phyloP scores from a whole-genome alignment of 192 early-diverging fungal genomes.

The Rhizoclosmatium globosum region DNA sequence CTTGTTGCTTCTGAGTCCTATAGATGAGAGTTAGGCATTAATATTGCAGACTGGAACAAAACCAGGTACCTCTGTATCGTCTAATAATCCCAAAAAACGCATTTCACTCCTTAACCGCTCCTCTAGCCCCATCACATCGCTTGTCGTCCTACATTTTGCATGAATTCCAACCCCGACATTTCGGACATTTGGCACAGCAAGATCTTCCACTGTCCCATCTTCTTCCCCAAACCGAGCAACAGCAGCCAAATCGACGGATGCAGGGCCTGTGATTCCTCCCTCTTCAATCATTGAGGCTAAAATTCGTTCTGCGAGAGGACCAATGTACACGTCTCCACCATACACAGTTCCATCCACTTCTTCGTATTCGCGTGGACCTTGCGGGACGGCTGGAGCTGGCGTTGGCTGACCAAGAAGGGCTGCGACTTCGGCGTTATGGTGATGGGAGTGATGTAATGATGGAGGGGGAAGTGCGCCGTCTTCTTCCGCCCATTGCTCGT shows the following conservation, averaged over 20 bases:
- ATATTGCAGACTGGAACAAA: slow-evolving; percentile 1
- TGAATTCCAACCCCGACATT: neutral
- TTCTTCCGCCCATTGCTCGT: slow-evolving; percentile 65
- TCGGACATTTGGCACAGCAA: slow-evolving; percentile 14
- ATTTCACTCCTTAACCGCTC: slow-evolving; percentile 85
- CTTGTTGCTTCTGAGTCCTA: neutral
- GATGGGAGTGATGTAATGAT: slow-evolving; percentile 43
- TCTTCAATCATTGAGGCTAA: slow-evolving; percentile 71
- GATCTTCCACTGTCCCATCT: slow-evolving; percentile 42
- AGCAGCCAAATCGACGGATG: neutral
- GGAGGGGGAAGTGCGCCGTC: slow-evolving; percentile 44
- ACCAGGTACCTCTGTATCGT: slow-evolving; percentile 65
- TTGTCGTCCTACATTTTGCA: slow-evolving; percentile 30
- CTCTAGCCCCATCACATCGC: slow-evolving; percentile 75
- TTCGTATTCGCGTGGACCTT: slow-evolving; percentile 36
- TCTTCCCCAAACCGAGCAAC: slow-evolving; percentile 18
- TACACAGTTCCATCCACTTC: slow-evolving; percentile 47
- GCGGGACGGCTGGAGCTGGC: neutral
- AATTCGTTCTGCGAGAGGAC: slow-evolving; percentile 83
- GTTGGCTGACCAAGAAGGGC: slow-evolving; percentile 53
- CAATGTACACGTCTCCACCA: slow-evolving; percentile 68
- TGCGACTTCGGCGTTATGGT: slow-evolving; percentile 69
- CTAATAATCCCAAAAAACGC: slow-evolving; percentile 81
- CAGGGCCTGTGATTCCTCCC: slow-evolving; percentile 42
- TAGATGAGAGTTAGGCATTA: neutral